Evolutionary conservation across 331 rosid genomes (phyloP), one percentile per base, ranked within the genome.

Genomic region (Quercus lobata): DNA sequence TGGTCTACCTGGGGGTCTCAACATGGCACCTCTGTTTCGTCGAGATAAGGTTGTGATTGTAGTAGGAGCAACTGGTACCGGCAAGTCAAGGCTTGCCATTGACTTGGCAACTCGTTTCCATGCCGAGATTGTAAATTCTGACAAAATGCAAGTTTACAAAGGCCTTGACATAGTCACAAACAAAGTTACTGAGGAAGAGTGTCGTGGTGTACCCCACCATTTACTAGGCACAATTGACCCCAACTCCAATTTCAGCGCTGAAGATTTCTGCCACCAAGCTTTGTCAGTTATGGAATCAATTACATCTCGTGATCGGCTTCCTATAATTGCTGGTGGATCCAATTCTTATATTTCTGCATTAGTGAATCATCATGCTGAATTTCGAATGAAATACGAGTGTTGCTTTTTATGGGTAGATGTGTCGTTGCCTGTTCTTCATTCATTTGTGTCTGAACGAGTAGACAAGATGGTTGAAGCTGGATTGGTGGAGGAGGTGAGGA

Each of bases 61-160:
- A 61, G 78, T 96, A 81, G 99, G 99, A 3, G 97, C 99, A 73
- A 96, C 99, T 16, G 99, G 99, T 1, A 90, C 98, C 1, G 98
- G 99, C 2, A 96, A 96, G 83, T 89, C 99, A 52, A 82, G 90
- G 76, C 87, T 96, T 0, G 97, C 99, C 44, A 89, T 96, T 57
- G 98, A 96, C 83, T 78, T 96, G 35, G 98, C 99, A 35, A 81
- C 86, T n/a, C 88, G 73, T 8, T 87, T 84, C 34, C 87, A 84
- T 1, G 93, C 97, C 1, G 99, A 96, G 84, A 84, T 96, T 44
- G 87, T 96, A 6, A 96, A 96, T 76, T 93, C 98, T 0, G 99
- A 96, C 78, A 96, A 96, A 90, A 93, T 96, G 81, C 99, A 96
- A 92, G 93, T 90, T 6, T 91, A 91, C 81, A 79, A 86, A 25